These are phyloP conservation scores for Talaromyces funiculosus DNA, from an alignment of 2,329 filamentous ascomycete species.

Conservation along the genomic window DNA sequence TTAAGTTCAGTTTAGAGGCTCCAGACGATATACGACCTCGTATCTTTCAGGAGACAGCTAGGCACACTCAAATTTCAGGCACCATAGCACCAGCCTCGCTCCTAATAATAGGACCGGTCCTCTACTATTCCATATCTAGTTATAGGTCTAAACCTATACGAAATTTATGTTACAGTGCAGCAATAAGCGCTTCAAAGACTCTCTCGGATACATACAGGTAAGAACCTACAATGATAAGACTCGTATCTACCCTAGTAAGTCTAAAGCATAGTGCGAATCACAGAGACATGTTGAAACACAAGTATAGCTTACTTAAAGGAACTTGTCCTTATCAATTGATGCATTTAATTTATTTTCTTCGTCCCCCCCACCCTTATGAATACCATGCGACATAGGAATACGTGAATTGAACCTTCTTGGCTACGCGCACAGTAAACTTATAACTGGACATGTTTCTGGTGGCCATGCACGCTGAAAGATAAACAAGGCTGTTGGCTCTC, in stretches of 20 bases:
- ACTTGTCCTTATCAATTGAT: neutral
- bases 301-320: neutral
- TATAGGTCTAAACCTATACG: neutral
- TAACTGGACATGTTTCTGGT: conserved; percentile 13
- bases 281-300: neutral
- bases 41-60: neutral
- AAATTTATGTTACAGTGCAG: neutral
- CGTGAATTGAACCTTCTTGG: neutral
- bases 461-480: neutral
- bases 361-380: neutral
- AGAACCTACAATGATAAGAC: no score
- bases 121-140: neutral
- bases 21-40: no score
- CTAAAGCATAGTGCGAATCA: neutral
- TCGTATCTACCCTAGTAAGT: neutral
- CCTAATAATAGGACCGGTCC: neutral
- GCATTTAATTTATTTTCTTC: neutral
- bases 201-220: neutral
- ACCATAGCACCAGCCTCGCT: neutral
- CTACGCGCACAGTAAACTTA: neutral
- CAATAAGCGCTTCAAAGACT: neutral
- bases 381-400: neutral
- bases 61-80: neutral
- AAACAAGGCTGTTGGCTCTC: neutral
- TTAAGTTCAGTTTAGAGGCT: no score